Conservation (phyloP, 1,139 yeast species). For the Trichomonascaceae sp. region DNA sequence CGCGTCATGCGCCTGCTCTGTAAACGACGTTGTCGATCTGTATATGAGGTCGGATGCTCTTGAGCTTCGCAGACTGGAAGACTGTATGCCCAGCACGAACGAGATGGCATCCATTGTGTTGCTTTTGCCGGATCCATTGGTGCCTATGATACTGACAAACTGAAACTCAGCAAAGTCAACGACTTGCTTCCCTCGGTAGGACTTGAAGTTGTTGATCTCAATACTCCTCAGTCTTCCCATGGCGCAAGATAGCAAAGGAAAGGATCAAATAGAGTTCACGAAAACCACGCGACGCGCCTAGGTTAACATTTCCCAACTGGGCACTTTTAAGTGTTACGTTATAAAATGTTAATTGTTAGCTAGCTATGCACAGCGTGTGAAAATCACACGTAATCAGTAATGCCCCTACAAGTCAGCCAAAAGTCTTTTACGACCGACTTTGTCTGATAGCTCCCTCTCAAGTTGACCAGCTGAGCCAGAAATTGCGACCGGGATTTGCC, state of each 20-base stretch:
- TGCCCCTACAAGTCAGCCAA: conserved; percentile 40
- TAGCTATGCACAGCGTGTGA: no score
- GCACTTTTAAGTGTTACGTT: no score
- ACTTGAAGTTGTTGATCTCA: conserved; percentile 68
- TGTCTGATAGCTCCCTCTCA: conserved; percentile 54
- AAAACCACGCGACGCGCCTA: conserved; percentile 1
- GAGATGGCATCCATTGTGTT: conserved; percentile 98
- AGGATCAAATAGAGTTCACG: not conserved
- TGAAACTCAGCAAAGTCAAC: conserved; percentile 70
- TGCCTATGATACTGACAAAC: conserved; percentile 90
- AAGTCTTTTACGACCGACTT: conserved; percentile 44
- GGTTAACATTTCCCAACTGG: no score
- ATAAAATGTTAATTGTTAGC: conserved; percentile 1
- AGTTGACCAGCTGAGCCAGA: conserved; percentile 41
- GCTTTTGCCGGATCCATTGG: conserved; percentile 96
- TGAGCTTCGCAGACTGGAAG: conserved; percentile 64
- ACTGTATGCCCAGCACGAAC: conserved; percentile 79
- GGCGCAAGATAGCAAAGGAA: not conserved
- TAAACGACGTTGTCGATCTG: conserved; percentile 11
- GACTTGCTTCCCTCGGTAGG: conserved; percentile 63
- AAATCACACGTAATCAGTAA: conserved; percentile 18
- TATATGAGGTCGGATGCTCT: conserved; percentile 67
- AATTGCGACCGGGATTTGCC: conserved; percentile 25
- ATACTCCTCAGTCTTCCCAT: conserved; percentile 22
- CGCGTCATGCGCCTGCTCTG: conserved; percentile 45